phyloP scores from a whole-genome alignment of 805 yeast species.

The Teunomyces atbi region DNA sequence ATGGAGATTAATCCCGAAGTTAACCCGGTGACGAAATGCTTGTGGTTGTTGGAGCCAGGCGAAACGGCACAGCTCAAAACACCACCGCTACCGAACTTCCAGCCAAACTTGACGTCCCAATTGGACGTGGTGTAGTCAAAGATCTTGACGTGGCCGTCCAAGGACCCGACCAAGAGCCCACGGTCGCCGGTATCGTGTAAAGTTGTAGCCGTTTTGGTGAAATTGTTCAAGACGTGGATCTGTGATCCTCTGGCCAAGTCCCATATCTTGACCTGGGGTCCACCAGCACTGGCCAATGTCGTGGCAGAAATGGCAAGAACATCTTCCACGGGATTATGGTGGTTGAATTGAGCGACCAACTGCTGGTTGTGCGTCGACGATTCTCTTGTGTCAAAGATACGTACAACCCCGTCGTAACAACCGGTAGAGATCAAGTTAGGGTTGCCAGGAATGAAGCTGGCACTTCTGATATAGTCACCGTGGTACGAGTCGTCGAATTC shows the following conservation, averaged over 20 bases:
- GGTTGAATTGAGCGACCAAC: conserved; percentile 66
- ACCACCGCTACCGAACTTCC: conserved; percentile 91
- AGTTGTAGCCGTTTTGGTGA: conserved; percentile 91
- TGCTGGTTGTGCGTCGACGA: conserved; percentile 24
- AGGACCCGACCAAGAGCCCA: conserved; percentile 88
- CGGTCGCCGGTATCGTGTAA: conserved; percentile 69
- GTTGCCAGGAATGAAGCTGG: conserved; percentile 69
- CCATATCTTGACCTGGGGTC: conserved; percentile 85
- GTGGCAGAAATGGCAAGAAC: conserved; percentile 73
- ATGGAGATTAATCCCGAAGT: conserved; percentile 86
- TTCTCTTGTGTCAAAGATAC: conserved; percentile 79
- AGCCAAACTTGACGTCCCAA: conserved; percentile 92
- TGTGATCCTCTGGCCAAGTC: conserved; percentile 78
- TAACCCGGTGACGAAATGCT: conserved; percentile 87
- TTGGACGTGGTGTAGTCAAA: conserved; percentile 70
- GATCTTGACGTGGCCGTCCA: conserved; percentile 96
- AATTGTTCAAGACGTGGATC: conserved; percentile 73
- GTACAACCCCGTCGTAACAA: conserved; percentile 84
- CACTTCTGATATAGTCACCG: conserved; percentile 84
- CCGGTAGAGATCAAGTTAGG: conserved; percentile 87
- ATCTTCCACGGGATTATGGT: conserved; percentile 79
- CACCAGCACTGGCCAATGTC: conserved; percentile 76
- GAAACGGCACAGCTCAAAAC: conserved; percentile 88
- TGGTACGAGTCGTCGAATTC: conserved; percentile 65
- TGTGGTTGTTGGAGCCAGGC: conserved; percentile 58